These are phyloP conservation scores for Diaporthe batatas DNA, from an alignment of 2,329 filamentous ascomycete species.

Conservation along the genomic window DNA sequence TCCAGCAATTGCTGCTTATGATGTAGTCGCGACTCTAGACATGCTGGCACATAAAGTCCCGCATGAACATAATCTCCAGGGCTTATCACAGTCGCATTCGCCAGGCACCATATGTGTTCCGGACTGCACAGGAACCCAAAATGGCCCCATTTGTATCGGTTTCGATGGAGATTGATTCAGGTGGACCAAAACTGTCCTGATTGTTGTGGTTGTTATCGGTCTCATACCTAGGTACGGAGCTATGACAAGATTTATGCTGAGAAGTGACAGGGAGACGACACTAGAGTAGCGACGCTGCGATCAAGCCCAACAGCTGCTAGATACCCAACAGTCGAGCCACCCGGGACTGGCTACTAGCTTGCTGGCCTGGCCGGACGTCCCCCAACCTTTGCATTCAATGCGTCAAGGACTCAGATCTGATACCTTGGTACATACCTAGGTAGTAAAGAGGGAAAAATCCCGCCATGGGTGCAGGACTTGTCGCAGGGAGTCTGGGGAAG, in stretches of 20 bases:
- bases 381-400: too few species aligned
- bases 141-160: background rate
- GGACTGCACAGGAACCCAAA: background rate
- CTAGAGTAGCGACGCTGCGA: too few species aligned
- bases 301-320: too few species aligned
- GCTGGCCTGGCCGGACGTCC: too few species aligned
- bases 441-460: too few species aligned
- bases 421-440: too few species aligned
- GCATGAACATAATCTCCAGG: background rate
- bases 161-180: background rate
- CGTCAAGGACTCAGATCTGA: too few species aligned
- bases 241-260: background rate
- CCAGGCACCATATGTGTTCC: background rate
- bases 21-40: slow-evolving; percentile 1
- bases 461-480: too few species aligned
- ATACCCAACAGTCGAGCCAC: too few species aligned
- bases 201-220: background rate
- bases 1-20: background rate
- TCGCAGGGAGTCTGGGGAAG: too few species aligned
- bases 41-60: slow-evolving; percentile 1
- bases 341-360: too few species aligned
- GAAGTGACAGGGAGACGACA: background rate
- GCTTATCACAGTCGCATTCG: background rate
- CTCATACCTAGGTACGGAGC: background rate
- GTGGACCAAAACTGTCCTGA: background rate